Conservation (phyloP, 2,329 filamentous ascomycete genomes). For the Diaporthe helianthi region DNA sequence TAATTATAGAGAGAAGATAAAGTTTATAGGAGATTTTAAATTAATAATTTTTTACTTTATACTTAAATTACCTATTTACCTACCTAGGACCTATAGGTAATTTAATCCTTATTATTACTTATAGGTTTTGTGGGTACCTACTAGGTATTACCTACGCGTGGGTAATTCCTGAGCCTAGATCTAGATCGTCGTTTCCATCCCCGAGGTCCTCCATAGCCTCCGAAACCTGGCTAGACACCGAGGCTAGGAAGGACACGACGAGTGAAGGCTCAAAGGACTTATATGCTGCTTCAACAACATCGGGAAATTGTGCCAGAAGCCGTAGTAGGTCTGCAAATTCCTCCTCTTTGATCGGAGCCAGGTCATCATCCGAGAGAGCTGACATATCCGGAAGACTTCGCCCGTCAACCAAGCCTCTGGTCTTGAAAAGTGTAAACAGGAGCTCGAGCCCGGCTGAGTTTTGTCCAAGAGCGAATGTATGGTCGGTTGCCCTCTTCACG, state of each 20-base stretch:
- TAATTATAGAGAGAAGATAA: no score
- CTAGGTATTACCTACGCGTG: no score
- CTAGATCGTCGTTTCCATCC: slow-evolving; percentile 54
- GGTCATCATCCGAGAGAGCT: slow-evolving; percentile 32
- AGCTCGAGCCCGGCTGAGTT: slow-evolving; percentile 79
- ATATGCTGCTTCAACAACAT: slow-evolving; percentile 67
- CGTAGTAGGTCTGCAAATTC: slow-evolving; percentile 66
- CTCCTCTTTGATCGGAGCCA: slow-evolving; percentile 42
- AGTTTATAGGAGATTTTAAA: no score
- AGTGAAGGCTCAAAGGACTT: slow-evolving; percentile 75
- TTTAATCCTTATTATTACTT: no score
- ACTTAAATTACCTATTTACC: no score
- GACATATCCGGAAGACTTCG: slow-evolving; percentile 19
- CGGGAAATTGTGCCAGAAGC: slow-evolving; percentile 68
- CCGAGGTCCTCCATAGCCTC: slow-evolving; percentile 54
- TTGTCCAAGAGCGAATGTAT: slow-evolving; percentile 72
- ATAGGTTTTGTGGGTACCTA: no score
- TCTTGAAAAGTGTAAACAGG: slow-evolving; percentile 72
- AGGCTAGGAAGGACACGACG: slow-evolving; percentile 57
- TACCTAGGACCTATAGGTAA: no score
- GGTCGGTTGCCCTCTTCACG: slow-evolving; percentile 58
- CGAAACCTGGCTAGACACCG: slow-evolving; percentile 26
- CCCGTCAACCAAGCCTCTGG: slow-evolving; percentile 44
- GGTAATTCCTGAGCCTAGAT: no score
- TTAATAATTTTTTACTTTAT: no score